Conservation (phyloP, 495 filamentous ascomycete species). For the Lophium mytilinum region DNA sequence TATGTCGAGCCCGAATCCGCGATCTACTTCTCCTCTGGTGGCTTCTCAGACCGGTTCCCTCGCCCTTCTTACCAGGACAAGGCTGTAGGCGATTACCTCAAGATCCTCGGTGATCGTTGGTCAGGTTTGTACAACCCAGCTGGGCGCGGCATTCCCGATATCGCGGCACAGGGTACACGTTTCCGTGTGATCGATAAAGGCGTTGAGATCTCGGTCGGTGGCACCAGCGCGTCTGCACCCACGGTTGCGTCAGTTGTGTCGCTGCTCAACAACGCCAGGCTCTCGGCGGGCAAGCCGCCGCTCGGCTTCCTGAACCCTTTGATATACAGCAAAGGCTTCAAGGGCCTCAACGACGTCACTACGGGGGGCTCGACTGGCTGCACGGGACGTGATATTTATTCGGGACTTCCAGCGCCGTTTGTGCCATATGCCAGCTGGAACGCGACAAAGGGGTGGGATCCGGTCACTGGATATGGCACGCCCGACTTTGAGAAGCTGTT, state of each 20-base stretch:
- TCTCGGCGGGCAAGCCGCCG: constrained; percentile 44
- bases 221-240: constrained; percentile 60
- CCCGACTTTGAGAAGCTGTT: constrained; percentile 38
- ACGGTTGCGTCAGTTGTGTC: constrained; percentile 54
- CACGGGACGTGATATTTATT: constrained; percentile 41
- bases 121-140: constrained; percentile 46
- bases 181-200: constrained; percentile 51
- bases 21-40: constrained; percentile 50
- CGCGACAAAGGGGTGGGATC: constrained; percentile 53
- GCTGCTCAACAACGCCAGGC: constrained; percentile 59
- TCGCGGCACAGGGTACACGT: constrained; percentile 53
- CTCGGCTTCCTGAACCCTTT: constrained; percentile 72
- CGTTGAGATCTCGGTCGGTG: constrained; percentile 42
- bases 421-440: constrained; percentile 33
- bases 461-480: constrained; percentile 53
- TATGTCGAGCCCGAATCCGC: constrained; percentile 50
- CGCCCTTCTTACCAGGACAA: constrained; percentile 54
- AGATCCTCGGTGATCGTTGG: constrained; percentile 39
- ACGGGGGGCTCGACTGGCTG: constrained; percentile 55
- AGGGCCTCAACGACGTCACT: constrained; percentile 57
- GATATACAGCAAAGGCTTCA: constrained; percentile 50
- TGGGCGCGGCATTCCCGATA: constrained; percentile 67
- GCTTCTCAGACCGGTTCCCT: constrained; percentile 59
- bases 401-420: constrained; percentile 27
- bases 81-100: constrained; percentile 52